Evolutionary conservation across 2,329 filamentous ascomycete species (phyloP), one percentile per base, ranked within the genome.

Genomic region (Penicillium sclerotigenum): DNA sequence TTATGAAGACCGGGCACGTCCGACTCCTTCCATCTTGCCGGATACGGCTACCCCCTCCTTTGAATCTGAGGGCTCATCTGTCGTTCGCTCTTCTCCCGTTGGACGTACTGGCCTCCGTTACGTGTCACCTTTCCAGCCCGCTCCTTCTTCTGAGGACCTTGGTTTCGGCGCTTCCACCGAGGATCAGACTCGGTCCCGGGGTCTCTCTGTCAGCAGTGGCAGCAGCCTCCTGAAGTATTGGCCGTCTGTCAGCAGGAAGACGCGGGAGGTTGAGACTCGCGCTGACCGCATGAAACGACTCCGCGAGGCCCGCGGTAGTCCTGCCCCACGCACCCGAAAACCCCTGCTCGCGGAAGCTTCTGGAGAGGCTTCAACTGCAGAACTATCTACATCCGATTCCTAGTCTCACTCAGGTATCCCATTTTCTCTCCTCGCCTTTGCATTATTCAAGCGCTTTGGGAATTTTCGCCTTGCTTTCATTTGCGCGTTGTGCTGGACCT

Each of bases 61-160:
- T 13, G 29, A 47, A 13, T 24, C 18, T 1, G 42, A 31, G 20
- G 5, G 2, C 43, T 24, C 20, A 24, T n/a, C 43, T 34, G 14
- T 34, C 29, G 5, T 4, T n/a, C 43, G 2, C 16, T 18, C 28
- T 34, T 20, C 29, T 16, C 31, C 33, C 4, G 33, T 29, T 28
- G 13, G 26, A n/a, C 26, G n/a, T 33, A 7, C 18, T 28, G 47
- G 24, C 18, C 36, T 41, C n/a, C 36, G 36, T 2, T 49, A 48
- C 38, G 46, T 48, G 46, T 14, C 46, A 13, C 46, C 46, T 14
- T 26, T 18, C 10, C 22, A 36, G 20, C 16, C 45, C 16, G 7
- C 18, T 22, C 24, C 46, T 37, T 48, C 28, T 59, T 68, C 28
- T 5, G 58, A 60, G 29, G 57, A 33, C 56, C 41, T 36, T 48